A percentile compares a stretch with the other conserved stretches of the same genome.
Conservation (phyloP, 73 alveolate species). For the Paramecium pentaurelia region DNA sequence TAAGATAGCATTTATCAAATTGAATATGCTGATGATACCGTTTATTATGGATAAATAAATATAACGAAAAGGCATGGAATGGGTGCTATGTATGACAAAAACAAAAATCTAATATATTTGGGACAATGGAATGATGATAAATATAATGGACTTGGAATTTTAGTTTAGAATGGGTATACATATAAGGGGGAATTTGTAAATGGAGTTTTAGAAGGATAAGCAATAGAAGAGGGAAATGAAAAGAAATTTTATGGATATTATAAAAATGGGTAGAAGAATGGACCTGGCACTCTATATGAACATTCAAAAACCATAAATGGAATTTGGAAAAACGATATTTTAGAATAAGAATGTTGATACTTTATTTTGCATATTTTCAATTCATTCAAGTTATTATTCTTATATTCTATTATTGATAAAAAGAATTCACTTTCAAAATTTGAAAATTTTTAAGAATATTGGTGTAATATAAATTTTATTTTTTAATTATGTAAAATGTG, state of each 20-base stretch:
- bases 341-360: slow-evolving; percentile 22
- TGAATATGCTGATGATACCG: slow-evolving; percentile 25
- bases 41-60: neutral
- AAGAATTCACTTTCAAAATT: neutral
- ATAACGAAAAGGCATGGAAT: neutral
- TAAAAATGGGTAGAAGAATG: neutral
- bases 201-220: slow-evolving; percentile 1
- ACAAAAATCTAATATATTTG: neutral
- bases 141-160: slow-evolving; percentile 33
- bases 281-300: slow-evolving; percentile 1
- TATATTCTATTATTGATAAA: neutral
- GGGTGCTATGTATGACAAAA: slow-evolving; percentile 35
- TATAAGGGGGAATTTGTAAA: slow-evolving; percentile 12
- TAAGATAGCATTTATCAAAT: neutral
- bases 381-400: neutral
- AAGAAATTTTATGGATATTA: neutral
- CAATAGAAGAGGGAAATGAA: neutral
- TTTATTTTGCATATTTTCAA: neutral
- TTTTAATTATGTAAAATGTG: neutral
- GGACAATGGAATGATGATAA: slow-evolving; percentile 44
- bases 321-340: neutral
- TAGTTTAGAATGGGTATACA: neutral
- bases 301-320: neutral
- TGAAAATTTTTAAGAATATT: neutral
- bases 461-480: neutral